Percentiles rank a stretch among this genome's conserved stretches.
These are phyloP conservation scores for Metschnikowia shivogae DNA, from an alignment of 805 yeast species.

Conservation along the genomic window DNA sequence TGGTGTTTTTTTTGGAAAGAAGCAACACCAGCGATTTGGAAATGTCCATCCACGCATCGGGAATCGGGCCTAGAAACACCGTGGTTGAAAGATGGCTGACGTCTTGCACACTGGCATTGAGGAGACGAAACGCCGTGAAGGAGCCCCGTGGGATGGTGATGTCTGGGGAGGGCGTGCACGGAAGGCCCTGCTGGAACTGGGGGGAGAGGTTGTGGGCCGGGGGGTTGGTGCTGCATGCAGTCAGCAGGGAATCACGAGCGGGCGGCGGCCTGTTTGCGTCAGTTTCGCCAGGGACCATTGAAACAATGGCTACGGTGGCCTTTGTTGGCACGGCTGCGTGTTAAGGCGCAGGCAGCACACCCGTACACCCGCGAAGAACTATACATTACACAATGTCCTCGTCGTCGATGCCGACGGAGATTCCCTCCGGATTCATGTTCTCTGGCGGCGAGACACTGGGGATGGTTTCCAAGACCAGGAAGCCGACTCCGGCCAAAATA, in stretches of 20 bases:
- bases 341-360: not conserved
- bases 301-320: not conserved
- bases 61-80: constrained; percentile 55
- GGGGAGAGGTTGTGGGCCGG: not conserved
- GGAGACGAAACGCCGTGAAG: constrained; percentile 58
- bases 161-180: too few species aligned
- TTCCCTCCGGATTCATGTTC: constrained; percentile 59
- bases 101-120: constrained; percentile 47
- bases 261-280: not conserved
- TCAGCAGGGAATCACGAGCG: not conserved
- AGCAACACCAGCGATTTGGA: constrained; percentile 1
- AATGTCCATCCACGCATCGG: constrained; percentile 47
- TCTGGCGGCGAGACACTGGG: constrained; percentile 78
- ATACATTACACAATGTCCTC: constrained; percentile 29
- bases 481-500: constrained; percentile 58
- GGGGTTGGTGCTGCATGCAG: not conserved
- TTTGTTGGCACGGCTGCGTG: not conserved
- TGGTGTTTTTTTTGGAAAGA: not conserved
- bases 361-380: not conserved
- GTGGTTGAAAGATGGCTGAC: constrained; percentile 47
- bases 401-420: constrained; percentile 35
- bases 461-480: constrained; percentile 59
- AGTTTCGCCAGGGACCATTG: not conserved
- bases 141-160: constrained; percentile 46
- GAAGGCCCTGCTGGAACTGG: not conserved